These are phyloP conservation scores for Wickerhamomyces silvicola DNA, from an alignment of 805 yeast species.

Conservation along the genomic window DNA sequence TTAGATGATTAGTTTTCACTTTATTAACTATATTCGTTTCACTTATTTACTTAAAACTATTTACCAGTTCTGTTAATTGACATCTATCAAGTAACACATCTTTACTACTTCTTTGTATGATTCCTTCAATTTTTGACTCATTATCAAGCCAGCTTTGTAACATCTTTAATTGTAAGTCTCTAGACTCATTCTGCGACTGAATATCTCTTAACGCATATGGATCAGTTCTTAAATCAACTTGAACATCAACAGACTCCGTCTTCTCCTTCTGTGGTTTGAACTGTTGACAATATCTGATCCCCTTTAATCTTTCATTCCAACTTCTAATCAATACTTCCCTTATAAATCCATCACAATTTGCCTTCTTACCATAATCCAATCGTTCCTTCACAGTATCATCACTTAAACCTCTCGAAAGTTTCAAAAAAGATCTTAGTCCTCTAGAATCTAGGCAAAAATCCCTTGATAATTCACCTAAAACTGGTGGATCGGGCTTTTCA, in stretches of 20 bases:
- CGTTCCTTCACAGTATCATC: constrained; percentile 43
- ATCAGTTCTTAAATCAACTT: constrained; percentile 33
- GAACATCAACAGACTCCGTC: constrained; percentile 20
- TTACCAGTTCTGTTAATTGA: constrained; percentile 12
- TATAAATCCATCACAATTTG: constrained; percentile 31
- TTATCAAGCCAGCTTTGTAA: constrained; percentile 32
- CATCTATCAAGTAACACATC: constrained; percentile 32
- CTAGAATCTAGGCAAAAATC: constrained; percentile 28
- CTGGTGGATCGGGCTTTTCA: constrained; percentile 16
- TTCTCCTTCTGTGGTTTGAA: constrained; percentile 23
- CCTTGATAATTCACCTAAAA: constrained; percentile 21
- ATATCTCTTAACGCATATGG: constrained; percentile 44
- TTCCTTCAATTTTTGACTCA: constrained; percentile 35
- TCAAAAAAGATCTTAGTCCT: constrained; percentile 30
- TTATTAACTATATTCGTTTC: too few relatives aligned
- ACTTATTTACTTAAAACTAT: too few relatives aligned
- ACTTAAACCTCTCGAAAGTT: constrained; percentile 28
- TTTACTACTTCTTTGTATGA: constrained; percentile 30
- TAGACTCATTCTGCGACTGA: constrained; percentile 23
- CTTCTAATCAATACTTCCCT: constrained; percentile 34
- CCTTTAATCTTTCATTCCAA: constrained; percentile 37
- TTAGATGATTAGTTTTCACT: too few relatives aligned
- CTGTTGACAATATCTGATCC: constrained; percentile 38
- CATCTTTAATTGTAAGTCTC: constrained; percentile 23
- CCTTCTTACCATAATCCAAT: constrained; percentile 27